A percentile compares a stretch with the other conserved stretches of the same genome.
Evolutionary conservation across 805 yeast species (phyloP).

Genomic region (Wickerhamomyces ciferrii): DNA sequence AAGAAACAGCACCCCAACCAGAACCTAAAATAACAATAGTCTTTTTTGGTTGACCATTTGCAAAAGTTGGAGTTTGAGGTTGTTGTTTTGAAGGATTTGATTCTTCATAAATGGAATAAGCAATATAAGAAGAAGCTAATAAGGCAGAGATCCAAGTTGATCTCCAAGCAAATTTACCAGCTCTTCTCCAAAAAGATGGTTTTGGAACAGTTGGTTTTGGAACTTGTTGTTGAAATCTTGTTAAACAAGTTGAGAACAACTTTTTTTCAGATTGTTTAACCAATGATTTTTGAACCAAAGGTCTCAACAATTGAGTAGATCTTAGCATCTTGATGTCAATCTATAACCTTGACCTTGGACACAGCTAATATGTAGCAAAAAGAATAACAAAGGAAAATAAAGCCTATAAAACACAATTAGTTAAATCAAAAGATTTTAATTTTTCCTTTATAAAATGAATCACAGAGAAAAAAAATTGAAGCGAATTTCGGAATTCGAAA

Average conservation of each 20-base stretch:
- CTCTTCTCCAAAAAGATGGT: slow-evolving; percentile 18
- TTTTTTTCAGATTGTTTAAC: background rate
- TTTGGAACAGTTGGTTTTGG: slow-evolving; percentile 3
- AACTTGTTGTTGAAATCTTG: background rate
- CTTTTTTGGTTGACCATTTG: slow-evolving; percentile 37
- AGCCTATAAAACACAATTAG: too few relatives aligned
- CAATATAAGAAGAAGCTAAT: slow-evolving; percentile 50
- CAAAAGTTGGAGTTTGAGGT: slow-evolving; percentile 52
- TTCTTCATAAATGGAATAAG: slow-evolving; percentile 61
- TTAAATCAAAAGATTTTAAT: too few relatives aligned
- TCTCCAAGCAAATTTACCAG: slow-evolving; percentile 32
- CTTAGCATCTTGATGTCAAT: background rate
- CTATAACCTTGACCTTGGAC: too few relatives aligned
- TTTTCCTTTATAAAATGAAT: too few relatives aligned
- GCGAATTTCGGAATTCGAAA: too few relatives aligned
- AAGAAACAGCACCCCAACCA: slow-evolving; percentile 93
- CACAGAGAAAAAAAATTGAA: too few relatives aligned
- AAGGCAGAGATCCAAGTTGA: slow-evolving; percentile 44
- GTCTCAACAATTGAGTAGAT: background rate
- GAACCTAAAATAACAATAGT: slow-evolving; percentile 70
- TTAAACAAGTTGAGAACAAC: background rate
- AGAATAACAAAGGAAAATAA: too few relatives aligned
- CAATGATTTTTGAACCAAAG: background rate
- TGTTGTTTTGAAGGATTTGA: slow-evolving; percentile 53
- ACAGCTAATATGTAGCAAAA: too few relatives aligned